phyloP scores from a whole-genome alignment of 345 rosid genomes.

The Aurinia saxatilis region DNA sequence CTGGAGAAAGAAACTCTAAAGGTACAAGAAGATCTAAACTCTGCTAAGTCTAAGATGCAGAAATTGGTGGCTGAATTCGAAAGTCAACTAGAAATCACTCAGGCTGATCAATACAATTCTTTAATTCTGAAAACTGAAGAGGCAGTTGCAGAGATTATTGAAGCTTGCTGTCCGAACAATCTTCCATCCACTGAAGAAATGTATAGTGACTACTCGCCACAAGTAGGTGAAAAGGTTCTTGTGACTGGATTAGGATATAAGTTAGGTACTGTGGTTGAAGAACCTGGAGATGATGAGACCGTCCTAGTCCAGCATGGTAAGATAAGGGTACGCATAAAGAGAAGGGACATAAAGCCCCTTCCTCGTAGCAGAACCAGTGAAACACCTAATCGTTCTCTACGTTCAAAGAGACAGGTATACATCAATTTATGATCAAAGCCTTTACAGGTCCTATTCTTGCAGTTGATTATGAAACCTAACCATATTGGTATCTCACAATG shows the following conservation, averaged over 20 bases:
- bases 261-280: slow-evolving; percentile 71
- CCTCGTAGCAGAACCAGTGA: slow-evolving; percentile 22
- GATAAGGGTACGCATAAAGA: slow-evolving; percentile 67
- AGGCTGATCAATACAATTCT: slow-evolving; percentile 46
- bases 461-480: neutral
- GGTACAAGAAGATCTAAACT: slow-evolving; percentile 49
- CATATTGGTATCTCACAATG: neutral
- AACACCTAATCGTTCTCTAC: slow-evolving; percentile 25
- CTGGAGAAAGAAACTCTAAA: slow-evolving; percentile 50
- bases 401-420: slow-evolving; percentile 48
- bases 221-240: slow-evolving; percentile 64
- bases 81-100: slow-evolving; percentile 34
- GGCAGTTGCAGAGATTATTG: slow-evolving; percentile 52
- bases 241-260: slow-evolving; percentile 69
- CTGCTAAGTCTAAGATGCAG: slow-evolving; percentile 47
- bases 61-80: slow-evolving; percentile 49
- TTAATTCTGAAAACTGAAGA: slow-evolving; percentile 58
- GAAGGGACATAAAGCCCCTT: slow-evolving; percentile 43
- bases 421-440: neutral
- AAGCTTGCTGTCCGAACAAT: slow-evolving; percentile 41
- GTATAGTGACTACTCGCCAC: slow-evolving; percentile 38
- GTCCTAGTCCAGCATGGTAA: slow-evolving; percentile 77
- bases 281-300: slow-evolving; percentile 51
- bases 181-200: slow-evolving; percentile 28
- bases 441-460: neutral